Evolutionary conservation across 2,329 filamentous ascomycete species (phyloP).

Genomic region (Penicillium sp.): DNA sequence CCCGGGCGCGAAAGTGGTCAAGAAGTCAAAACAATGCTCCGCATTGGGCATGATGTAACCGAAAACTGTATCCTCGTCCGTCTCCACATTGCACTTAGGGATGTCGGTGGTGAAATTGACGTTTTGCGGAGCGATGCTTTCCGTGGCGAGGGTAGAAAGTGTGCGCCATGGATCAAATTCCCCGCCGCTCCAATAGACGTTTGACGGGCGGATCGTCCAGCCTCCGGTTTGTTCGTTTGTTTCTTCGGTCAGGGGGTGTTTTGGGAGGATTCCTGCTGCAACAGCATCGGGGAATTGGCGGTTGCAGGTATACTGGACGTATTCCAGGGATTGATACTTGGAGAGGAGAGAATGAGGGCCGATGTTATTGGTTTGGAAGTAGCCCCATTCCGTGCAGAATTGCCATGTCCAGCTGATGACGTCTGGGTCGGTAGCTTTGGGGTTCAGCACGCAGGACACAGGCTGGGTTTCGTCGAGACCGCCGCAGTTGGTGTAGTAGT

Average conservation of each 20-base stretch:
- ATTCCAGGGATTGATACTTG: conserved; percentile 47
- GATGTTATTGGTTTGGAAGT: conserved; percentile 50
- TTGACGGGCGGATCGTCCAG: conserved; percentile 54
- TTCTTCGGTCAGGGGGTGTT: conserved; percentile 37
- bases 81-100: conserved; percentile 45
- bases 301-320: conserved; percentile 49
- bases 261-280: conserved; percentile 41
- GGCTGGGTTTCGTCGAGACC: conserved; percentile 24
- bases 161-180: conserved; percentile 56
- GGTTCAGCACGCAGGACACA: conserved; percentile 40
- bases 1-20: conserved; percentile 32
- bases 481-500: conserved; percentile 44
- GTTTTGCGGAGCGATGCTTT: conserved; percentile 42
- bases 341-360: conserved; percentile 51
- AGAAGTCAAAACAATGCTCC: conserved; percentile 53
- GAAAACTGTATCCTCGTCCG: conserved; percentile 44
- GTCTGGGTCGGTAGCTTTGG: conserved; percentile 34
- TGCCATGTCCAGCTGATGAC: conserved; percentile 53
- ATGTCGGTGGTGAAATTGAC: conserved; percentile 41
- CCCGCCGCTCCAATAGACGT: conserved; percentile 52
- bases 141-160: conserved; percentile 45
- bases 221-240: conserved; percentile 51
- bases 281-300: conserved; percentile 49
- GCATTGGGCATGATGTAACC: conserved; percentile 49
- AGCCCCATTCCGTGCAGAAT: conserved; percentile 56